Evolutionary conservation across 2,329 filamentous ascomycete species (phyloP), one percentile per base, ranked within the genome.

Genomic region (Colletotrichum noveboracense): DNA sequence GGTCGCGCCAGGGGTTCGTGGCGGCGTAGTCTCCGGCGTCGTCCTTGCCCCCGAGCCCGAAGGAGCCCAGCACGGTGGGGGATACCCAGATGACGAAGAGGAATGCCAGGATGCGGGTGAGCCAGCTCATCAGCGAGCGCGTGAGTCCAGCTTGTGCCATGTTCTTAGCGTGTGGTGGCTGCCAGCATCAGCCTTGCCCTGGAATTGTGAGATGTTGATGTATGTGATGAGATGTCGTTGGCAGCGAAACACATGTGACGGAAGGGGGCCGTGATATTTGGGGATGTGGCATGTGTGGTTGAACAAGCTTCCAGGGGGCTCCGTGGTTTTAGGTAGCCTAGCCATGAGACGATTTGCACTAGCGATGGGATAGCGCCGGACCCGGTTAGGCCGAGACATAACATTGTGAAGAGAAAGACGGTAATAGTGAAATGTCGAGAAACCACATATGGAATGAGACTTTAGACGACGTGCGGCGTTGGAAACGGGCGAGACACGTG

Each of bases 1-100:
- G 74, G n/a, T 76, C 74, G 43, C 74, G 74, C 74, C 74, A 76
- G n/a, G 74, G 74, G 16, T 76, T 76, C 7, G 74, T 76, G 28
- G 64, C 38, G 12, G 74, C 34, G 58, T 64, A 69, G 28, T 74
- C 70, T 30, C 28, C 26, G 2, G 24, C 14, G 6, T 67, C 48
- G 43, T 48, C 16, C 43, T 61, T 28, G 34, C 28, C n/a, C 2
- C 43, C n/a, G 16, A 60, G 4, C 6, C 36, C 36, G 16, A 66
- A 48, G 3, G 70, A 43, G 65, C 58, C 43, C 55, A 76, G 21
- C 7, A 66, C 21, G 4, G 71, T 68, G 32, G 65, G 56, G 18
- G 67, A 34, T 18, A 62, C 18, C 26, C 70, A 36, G 43, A 76
- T 64, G 64, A 58, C 18, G 28, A 73, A 21, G 32, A 73, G 62